These are phyloP conservation scores for Populus deltoides DNA, from an alignment of 345 rosid genomes.

Conservation along the genomic window DNA sequence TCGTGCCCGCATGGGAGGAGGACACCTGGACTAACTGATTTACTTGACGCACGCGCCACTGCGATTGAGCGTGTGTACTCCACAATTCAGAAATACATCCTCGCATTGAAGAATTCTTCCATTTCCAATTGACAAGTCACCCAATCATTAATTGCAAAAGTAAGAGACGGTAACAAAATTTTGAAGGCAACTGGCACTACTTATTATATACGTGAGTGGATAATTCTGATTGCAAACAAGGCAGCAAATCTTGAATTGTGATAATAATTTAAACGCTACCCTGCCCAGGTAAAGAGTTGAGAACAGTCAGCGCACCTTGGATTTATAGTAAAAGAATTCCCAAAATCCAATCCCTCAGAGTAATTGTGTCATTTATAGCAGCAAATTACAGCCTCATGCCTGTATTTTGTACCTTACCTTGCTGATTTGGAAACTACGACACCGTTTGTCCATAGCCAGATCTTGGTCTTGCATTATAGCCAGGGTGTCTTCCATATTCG, in stretches of 20 bases:
- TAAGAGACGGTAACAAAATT: not conserved
- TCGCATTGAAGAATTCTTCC: not conserved
- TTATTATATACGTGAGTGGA: not conserved
- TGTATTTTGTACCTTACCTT: not conserved
- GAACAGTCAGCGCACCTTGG: not conserved
- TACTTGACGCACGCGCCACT: conserved; percentile 12
- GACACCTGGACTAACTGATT: conserved; percentile 6
- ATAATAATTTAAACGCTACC: not conserved
- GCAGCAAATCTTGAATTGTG: not conserved
- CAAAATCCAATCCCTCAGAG: not conserved
- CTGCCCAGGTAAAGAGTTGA: not conserved
- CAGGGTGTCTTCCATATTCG: no score
- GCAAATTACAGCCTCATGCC: not conserved
- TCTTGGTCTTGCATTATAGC: no score
- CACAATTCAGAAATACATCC: not conserved
- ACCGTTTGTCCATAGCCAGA: not conserved
- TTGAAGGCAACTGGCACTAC: not conserved
- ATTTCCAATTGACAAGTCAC: not conserved
- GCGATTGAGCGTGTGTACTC: not conserved
- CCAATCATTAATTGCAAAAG: not conserved
- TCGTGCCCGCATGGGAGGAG: conserved; percentile 1
- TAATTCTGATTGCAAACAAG: not conserved
- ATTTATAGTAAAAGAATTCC: not conserved
- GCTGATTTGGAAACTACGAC: not conserved
- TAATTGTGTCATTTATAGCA: not conserved